Base-by-base conservation (phyloP, 257 asterid genomes). In the Lycium barbarum region DNA sequence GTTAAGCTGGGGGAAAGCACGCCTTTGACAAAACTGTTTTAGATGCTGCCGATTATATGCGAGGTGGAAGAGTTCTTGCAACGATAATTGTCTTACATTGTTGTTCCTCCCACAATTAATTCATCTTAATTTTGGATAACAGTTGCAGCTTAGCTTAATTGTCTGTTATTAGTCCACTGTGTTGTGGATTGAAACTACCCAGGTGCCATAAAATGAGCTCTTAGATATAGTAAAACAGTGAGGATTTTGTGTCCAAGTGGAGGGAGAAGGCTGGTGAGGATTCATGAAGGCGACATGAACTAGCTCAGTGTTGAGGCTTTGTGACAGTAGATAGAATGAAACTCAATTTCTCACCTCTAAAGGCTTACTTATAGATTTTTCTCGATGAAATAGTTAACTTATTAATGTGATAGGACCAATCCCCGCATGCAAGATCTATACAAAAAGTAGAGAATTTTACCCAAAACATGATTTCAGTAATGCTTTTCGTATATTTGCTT, bases 181-280 rank as follows among this genome's bases (percentile, higher is more conserved):
- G 59, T 74, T 49, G 82, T 26, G 9, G 82, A 53, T 76, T 76
- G 82, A 53, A 78, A 51, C 65, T 78, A 33, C 65, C 49, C 65
- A 13, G 3, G 49, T 26, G 45, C 33, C 82, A 76, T 14, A 53
- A 70, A 74, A 26, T 17, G 49, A 78, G 65, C 82, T 76, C 63
- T 78, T 26, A 53, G 65, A 9, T 26, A 7, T 22, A 14, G 5
- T 78, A 53, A 9, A 78, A 33, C 9, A 49, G 62, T 78, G 65
- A 53, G 45, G 47, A 36, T 78, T 51, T 14, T 53, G 65, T 33
- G 45, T 78, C 82, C 47, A 78, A 33, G 26, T 53, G 9, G 49
- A 53, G 65, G 61, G 65, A 54, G 65, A 78, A 7, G 82, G 65
- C 0, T 54, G 65, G 43, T 78, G 82, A 53, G 15, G 18, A 78